Evolutionary conservation across 257 asterid species (phyloP).

Genomic region (Solanum arcanum): DNA sequence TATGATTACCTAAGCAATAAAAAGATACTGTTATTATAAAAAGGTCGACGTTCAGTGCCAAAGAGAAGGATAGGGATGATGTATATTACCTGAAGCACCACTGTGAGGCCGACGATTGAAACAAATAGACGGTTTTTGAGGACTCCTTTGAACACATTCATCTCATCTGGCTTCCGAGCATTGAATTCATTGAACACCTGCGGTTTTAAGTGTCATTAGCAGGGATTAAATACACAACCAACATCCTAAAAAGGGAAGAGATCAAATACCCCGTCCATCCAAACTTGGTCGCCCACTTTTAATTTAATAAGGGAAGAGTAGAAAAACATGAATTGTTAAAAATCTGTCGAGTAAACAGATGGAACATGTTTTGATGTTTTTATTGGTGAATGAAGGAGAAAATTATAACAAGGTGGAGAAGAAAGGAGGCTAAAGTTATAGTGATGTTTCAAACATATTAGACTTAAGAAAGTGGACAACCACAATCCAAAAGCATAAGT

Average conservation of each 20-base stretch:
- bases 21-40: background rate
- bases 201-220: background rate
- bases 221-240: background rate
- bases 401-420: background rate
- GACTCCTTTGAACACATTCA: constrained; percentile 73
- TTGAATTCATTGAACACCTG: constrained; percentile 88
- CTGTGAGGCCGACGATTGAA: constrained; percentile 55
- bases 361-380: background rate
- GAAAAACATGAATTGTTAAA: background rate
- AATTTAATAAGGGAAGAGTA: background rate
- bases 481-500: background rate
- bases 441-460: background rate
- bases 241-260: background rate
- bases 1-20: constrained; percentile 47
- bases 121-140: constrained; percentile 65
- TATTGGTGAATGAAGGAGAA: background rate
- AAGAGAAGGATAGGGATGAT: background rate
- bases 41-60: background rate
- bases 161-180: constrained; percentile 89
- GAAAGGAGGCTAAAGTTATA: background rate
- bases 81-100: constrained; percentile 70
- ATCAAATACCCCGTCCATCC: background rate
- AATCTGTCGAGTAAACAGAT: background rate
- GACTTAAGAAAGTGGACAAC: background rate
- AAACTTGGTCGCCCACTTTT: background rate